These are phyloP conservation scores for Astraeus odoratus DNA, from an alignment of 768 basidiomycete species.

Conservation along the genomic window DNA sequence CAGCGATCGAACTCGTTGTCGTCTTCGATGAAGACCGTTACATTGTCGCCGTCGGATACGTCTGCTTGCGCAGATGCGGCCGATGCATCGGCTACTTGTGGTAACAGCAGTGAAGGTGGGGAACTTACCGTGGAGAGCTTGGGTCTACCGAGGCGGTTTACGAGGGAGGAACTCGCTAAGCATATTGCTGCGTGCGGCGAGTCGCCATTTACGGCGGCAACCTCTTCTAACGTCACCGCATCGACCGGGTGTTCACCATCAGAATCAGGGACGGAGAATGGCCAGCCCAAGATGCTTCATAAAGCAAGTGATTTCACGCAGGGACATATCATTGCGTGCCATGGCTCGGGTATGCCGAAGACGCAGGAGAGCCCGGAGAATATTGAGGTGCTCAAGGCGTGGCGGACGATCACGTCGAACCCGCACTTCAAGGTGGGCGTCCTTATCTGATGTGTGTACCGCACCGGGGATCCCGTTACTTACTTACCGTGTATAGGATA, in stretches of 20 bases:
- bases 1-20: conserved; percentile 13
- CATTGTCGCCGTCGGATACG: conserved; percentile 27
- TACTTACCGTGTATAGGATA: conserved; percentile 39
- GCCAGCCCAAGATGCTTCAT: conserved; percentile 13
- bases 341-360: conserved; percentile 61
- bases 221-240: conserved; percentile 18
- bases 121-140: too few relatives aligned
- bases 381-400: conserved; percentile 71
- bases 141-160: conserved; percentile 14
- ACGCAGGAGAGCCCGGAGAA: conserved; percentile 67
- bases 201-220: conserved; percentile 45
- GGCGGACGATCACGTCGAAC: conserved; percentile 68
- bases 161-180: conserved; percentile 44
- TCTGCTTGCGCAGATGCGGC: conserved; percentile 1
- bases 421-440: conserved; percentile 67
- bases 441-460: background rate
- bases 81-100: conserved; percentile 19
- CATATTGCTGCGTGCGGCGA: conserved; percentile 48
- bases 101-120: conserved; percentile 13
- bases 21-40: background rate
- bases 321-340: conserved; percentile 56
- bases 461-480: background rate
- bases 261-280: background rate
- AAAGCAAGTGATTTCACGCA: conserved; percentile 39
- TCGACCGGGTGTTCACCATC: too few relatives aligned